phyloP scores from a whole-genome alignment of 2,329 filamentous ascomycete genomes.

The Cladosporium cucumerinum region DNA sequence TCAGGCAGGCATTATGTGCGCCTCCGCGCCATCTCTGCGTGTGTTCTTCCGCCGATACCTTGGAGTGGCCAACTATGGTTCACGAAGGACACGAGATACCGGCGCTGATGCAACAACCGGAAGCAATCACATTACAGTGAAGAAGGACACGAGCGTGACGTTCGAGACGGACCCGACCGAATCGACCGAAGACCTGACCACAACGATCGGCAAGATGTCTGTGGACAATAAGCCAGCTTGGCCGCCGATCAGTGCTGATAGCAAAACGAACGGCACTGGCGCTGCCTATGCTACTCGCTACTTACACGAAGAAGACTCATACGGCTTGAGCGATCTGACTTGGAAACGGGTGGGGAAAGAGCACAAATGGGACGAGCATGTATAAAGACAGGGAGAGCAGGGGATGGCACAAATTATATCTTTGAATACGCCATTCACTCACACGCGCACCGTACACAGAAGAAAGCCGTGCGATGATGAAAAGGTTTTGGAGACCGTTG shows the following conservation, averaged over 20 bases:
- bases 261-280: not conserved
- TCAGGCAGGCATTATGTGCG: constrained; percentile 29
- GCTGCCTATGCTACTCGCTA: not conserved
- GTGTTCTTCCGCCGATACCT: constrained; percentile 20
- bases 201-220: not conserved
- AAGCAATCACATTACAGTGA: constrained; percentile 9
- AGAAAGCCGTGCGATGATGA: not conserved
- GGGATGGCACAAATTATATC: not conserved
- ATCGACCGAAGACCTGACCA: not conserved
- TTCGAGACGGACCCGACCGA: not conserved
- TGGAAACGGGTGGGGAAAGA: not conserved
- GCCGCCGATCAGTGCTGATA: not conserved
- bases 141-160: constrained; percentile 8
- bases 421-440: not conserved
- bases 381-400: not conserved
- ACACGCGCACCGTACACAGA: not conserved
- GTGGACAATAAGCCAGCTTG: not conserved
- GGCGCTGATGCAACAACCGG: not conserved
- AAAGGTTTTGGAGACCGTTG: not conserved
- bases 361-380: not conserved
- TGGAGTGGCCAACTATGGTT: constrained; percentile 8
- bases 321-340: constrained; percentile 2
- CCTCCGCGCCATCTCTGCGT: constrained; percentile 29
- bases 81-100: not conserved
- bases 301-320: constrained; percentile 8